Percentiles rank a stretch among this genome's conserved stretches.
Evolutionary conservation across 139 green algal species (phyloP).

Genomic region (Chlamydomonas applanata): DNA sequence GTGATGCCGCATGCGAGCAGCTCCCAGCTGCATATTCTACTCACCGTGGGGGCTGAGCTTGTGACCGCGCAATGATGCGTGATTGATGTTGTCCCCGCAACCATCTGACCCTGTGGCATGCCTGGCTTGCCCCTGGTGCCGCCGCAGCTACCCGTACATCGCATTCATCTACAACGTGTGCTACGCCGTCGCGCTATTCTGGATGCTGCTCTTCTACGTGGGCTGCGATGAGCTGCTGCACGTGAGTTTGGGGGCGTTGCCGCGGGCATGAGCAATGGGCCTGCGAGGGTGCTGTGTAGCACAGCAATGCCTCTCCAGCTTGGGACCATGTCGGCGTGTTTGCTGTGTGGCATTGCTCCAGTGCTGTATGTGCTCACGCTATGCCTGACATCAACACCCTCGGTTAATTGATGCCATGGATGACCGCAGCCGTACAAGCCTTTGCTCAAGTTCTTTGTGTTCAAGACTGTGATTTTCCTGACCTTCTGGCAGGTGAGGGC

Average conservation of each 20-base stretch:
- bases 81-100: too few species aligned
- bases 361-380: too few species aligned
- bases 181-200: slow-evolving; percentile 91
- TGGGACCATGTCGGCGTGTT: too few species aligned
- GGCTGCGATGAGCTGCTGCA: slow-evolving; percentile 87
- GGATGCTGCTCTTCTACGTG: slow-evolving; percentile 93
- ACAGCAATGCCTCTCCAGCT: too few species aligned
- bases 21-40: too few species aligned
- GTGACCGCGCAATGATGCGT: too few species aligned
- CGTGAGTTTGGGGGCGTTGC: slow-evolving; percentile 16
- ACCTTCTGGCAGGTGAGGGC: slow-evolving; percentile 91
- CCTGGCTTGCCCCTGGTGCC: background rate
- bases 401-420: too few species aligned
- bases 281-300: too few species aligned
- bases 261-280: background rate
- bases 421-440: slow-evolving; percentile 77
- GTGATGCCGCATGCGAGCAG: too few species aligned
- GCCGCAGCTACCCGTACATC: slow-evolving; percentile 76
- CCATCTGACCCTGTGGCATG: background rate
- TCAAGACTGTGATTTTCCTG: slow-evolving; percentile 97
- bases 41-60: too few species aligned
- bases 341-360: too few species aligned
- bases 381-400: too few species aligned
- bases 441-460: slow-evolving; percentile 91
- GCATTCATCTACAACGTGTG: slow-evolving; percentile 93